Conservation (phyloP, 257 asterid species). For the Rhazya stricta region DNA sequence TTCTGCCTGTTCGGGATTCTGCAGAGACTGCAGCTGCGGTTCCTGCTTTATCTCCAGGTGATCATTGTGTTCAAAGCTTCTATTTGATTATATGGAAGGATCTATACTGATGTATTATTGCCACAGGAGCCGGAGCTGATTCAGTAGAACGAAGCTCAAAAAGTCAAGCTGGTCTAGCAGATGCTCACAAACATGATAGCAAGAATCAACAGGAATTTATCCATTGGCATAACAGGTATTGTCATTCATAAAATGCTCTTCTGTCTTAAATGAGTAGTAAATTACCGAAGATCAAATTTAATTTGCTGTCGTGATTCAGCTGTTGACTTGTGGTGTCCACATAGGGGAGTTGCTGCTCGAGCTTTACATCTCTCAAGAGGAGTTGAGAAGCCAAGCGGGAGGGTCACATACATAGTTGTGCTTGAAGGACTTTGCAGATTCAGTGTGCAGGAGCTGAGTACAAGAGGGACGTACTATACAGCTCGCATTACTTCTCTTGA, state of each 20-base stretch:
- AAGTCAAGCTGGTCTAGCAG: constrained; percentile 52
- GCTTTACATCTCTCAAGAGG: constrained; percentile 97
- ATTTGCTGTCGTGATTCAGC: constrained; percentile 5
- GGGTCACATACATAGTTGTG: constrained; percentile 93
- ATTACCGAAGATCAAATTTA: constrained; percentile 1
- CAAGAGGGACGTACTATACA: constrained; percentile 91
- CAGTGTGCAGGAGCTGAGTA: constrained; percentile 92
- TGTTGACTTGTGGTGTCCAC: constrained; percentile 16
- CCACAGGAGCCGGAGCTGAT: constrained; percentile 43
- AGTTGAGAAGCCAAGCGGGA: constrained; percentile 98
- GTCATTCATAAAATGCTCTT: not conserved
- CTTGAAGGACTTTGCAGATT: constrained; percentile 98
- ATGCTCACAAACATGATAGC: constrained; percentile 60
- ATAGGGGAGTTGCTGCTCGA: constrained; percentile 91
- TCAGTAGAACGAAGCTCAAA: constrained; percentile 46
- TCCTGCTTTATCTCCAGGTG: constrained; percentile 58
- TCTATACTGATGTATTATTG: constrained; percentile 10
- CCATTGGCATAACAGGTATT: constrained; percentile 91
- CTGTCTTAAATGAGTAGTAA: not conserved
- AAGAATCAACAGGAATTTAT: constrained; percentile 78
- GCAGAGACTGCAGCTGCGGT: constrained; percentile 49
- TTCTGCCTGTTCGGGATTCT: constrained; percentile 89
- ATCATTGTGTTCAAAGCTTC: not conserved
- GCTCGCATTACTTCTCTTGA: constrained; percentile 93
- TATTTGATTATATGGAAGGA: not conserved